phyloP scores from a whole-genome alignment of 345 rosid species.

The Euphorbia pulcherrima region DNA sequence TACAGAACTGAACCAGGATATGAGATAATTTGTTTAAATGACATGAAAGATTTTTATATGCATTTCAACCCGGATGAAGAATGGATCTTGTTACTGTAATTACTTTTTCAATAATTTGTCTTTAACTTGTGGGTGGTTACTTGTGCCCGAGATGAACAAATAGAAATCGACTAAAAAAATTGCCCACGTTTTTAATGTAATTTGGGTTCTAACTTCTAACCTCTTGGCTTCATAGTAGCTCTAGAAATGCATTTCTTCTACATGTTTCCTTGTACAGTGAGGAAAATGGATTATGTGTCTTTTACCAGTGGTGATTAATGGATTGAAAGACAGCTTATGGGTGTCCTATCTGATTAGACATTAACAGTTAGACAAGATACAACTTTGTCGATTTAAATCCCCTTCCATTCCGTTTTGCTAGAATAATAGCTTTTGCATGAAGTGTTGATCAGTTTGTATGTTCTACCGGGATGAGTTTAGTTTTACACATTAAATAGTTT shows the following conservation, averaged over 20 bases:
- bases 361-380: background rate
- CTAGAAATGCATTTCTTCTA: background rate
- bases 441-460: background rate
- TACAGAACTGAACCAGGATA: background rate
- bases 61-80: background rate
- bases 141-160: background rate
- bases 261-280: background rate
- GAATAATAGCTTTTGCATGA: background rate
- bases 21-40: background rate
- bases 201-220: background rate
- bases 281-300: background rate
- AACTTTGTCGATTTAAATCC: background rate
- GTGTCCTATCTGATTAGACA: background rate
- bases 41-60: background rate
- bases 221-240: background rate
- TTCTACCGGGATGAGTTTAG: background rate
- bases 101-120: background rate
- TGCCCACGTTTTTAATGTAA: background rate
- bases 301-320: background rate
- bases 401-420: background rate
- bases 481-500: too few species aligned
- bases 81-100: background rate
- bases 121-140: background rate
- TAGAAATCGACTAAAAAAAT: background rate
- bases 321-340: background rate